These are phyloP conservation scores for Yarrowia porcina DNA, from an alignment of 805 yeast species.

Conservation along the genomic window DNA sequence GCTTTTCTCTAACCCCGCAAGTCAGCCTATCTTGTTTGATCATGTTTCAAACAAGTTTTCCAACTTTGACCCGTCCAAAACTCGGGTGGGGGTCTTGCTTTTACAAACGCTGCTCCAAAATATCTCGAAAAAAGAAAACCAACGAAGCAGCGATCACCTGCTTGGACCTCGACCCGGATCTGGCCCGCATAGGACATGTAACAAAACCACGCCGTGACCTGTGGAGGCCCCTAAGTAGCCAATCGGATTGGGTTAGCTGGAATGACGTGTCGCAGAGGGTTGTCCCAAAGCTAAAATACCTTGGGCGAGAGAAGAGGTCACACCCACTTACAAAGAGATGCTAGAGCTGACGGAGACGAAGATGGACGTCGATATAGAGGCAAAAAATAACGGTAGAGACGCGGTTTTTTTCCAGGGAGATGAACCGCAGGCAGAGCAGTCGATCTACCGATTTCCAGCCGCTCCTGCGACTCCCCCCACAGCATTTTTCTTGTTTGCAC, in stretches of 20 bases:
- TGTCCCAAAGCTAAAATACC: conserved; percentile 12
- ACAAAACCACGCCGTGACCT: too few relatives aligned
- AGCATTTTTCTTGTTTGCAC: not conserved
- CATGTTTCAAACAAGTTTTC: not conserved
- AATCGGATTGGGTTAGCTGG: conserved; percentile 9
- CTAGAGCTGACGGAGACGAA: too few relatives aligned
- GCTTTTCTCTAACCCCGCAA: too few relatives aligned
- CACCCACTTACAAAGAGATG: not conserved
- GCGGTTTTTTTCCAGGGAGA: too few relatives aligned
- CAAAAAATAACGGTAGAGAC: too few relatives aligned
- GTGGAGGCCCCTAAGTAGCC: not conserved
- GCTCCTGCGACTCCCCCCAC: not conserved
- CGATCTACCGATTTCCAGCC: not conserved
- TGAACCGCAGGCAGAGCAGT: too few relatives aligned
- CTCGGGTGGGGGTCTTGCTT: too few relatives aligned
- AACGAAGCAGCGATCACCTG: too few relatives aligned
- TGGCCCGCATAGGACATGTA: not conserved
- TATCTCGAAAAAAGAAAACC: too few relatives aligned
- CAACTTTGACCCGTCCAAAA: too few relatives aligned
- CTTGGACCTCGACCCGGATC: not conserved
- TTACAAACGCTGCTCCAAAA: too few relatives aligned
- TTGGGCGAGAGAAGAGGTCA: not conserved
- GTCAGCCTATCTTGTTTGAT: too few relatives aligned
- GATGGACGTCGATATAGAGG: not conserved
- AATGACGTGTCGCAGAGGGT: conserved; percentile 15